Conservation (phyloP, 75 land plant genomes). For the Pinus albicaulis region DNA sequence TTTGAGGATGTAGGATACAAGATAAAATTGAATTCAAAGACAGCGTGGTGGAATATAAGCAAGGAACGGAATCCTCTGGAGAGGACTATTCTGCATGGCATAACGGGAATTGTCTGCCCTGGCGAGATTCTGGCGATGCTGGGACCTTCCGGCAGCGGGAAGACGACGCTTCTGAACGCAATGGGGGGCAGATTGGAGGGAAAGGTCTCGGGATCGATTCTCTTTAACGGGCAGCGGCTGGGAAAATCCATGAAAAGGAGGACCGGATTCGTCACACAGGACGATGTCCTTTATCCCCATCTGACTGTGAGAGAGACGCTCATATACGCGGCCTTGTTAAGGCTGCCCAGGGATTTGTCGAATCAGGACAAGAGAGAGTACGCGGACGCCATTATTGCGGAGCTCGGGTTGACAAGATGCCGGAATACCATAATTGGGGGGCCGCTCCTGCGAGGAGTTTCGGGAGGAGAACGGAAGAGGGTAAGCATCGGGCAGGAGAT, state of each 20-base stretch:
- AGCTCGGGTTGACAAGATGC: slow-evolving; percentile 59
- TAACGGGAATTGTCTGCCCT: slow-evolving; percentile 67
- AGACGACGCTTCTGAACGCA: slow-evolving; percentile 67
- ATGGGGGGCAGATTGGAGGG: slow-evolving; percentile 62
- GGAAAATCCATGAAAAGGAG: slow-evolving; percentile 14
- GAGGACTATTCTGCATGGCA: slow-evolving; percentile 44
- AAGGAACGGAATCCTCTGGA: slow-evolving; percentile 20
- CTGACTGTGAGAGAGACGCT: slow-evolving; percentile 84
- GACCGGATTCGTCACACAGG: slow-evolving; percentile 82
- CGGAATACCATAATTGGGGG: slow-evolving; percentile 41
- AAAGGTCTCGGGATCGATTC: slow-evolving; percentile 27
- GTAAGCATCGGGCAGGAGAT: slow-evolving; percentile 69
- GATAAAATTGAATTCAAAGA: slow-evolving; percentile 18
- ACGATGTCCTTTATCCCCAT: slow-evolving; percentile 79
- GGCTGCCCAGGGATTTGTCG: slow-evolving; percentile 37
- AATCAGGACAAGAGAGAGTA: slow-evolving; percentile 26
- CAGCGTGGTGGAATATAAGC: background rate
- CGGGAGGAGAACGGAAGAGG: slow-evolving; percentile 58
- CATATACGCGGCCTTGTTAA: slow-evolving; percentile 60
- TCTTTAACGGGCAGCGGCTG: slow-evolving; percentile 29
- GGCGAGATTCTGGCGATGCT: slow-evolving; percentile 77
- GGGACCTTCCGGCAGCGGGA: slow-evolving; percentile 88
- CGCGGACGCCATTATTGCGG: slow-evolving; percentile 57
- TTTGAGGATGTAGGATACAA: slow-evolving; percentile 47
- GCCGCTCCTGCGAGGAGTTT: slow-evolving; percentile 38